Base-by-base conservation (phyloP, 768 basidiomycete species). In the Russula compacta region DNA sequence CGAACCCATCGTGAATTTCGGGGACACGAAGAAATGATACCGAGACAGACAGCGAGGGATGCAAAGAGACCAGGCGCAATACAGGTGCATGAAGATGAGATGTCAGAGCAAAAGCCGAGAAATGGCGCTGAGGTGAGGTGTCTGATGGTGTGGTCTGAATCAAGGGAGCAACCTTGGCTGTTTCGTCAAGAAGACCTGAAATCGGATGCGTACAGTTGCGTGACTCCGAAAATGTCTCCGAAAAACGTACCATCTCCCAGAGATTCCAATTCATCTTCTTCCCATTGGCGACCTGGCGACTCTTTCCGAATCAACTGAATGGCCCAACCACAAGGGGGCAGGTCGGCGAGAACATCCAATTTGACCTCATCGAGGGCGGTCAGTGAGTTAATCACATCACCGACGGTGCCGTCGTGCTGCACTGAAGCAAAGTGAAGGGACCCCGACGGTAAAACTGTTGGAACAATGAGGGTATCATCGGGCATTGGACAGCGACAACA, bases 1-100 rank as follows among this genome's bases (percentile, higher is more conserved):
- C 67, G 67, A 85, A 90, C 2, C 78, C 85, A 66, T 92, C 91
- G 53, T 85, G 80, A 59, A 92, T 81, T 70, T 90, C 86, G 2
- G 89, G 89, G 15, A 92, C 81, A 48, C 87, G 83, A 46, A 79
- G 71, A 71, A 90, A 87, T 0, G 76, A 68, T 42, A 88, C 68
- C 2, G 74, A 71, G 21, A 86, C 46, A 0, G 77, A 76, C n/a
- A 89, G 77, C 15, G 75, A 71, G 4, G 84, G 79, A 66, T 92
- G 81, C 2, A 85, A 75, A 6, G 87, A 87, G 2, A 92, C 84
- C 46, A 94, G 75, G 1, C 89, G 85, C 43, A 92, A 71, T 3
- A 78, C 72, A 10, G 90, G 85, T 2, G 76, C 75, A 67, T 87
- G 86, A 40, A 87, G 74, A 70, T 87, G 85, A 0, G 81, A 79